A percentile compares a stretch with the other conserved stretches of the same genome.
Evolutionary conservation across 305 asterid species (phyloP).

Genomic region (Euphrasia arctica): DNA sequence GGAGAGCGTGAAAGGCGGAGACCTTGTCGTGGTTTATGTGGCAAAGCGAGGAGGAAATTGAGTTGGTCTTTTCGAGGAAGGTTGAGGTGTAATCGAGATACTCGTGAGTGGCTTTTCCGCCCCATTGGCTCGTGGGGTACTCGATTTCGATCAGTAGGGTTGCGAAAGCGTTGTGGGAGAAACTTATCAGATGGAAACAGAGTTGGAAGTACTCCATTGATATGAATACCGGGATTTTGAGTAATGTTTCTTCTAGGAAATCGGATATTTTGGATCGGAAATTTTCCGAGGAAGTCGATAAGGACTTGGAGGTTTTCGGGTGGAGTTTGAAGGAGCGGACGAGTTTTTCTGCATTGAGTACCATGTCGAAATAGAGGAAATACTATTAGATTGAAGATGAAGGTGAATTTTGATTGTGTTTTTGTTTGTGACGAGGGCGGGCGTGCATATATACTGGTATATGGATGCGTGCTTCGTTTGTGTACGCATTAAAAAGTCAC

Average conservation of each 20-base stretch:
- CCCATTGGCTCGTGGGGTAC: slow-evolving; percentile 54
- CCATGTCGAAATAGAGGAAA: slow-evolving; percentile 30
- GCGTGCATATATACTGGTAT: no score
- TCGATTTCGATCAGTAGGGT: slow-evolving; percentile 48
- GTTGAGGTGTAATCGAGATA: slow-evolving; percentile 45
- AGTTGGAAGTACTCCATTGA: slow-evolving; percentile 29
- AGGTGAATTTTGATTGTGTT: neutral
- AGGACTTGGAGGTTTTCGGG: slow-evolving; percentile 36
- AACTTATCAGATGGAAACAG: slow-evolving; percentile 38
- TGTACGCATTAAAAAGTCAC: neutral
- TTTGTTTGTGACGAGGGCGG: neutral
- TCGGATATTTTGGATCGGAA: slow-evolving; percentile 47
- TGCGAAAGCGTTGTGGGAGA: slow-evolving; percentile 45
- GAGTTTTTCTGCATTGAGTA: slow-evolving; percentile 39
- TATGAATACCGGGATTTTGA: neutral
- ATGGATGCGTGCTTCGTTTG: neutral
- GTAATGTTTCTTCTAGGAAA: slow-evolving; percentile 30
- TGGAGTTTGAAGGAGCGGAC: slow-evolving; percentile 37
- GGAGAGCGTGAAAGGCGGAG: slow-evolving; percentile 37
- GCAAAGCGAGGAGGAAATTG: slow-evolving; percentile 45
- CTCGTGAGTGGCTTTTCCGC: slow-evolving; percentile 35
- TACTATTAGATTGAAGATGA: neutral
- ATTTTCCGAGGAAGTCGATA: slow-evolving; percentile 30
- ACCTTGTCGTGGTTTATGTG: slow-evolving; percentile 50
- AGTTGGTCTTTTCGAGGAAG: slow-evolving; percentile 45